Evolutionary conservation across 495 filamentous ascomycete genomes (phyloP).

Genomic region (Acidomyces sp.): DNA sequence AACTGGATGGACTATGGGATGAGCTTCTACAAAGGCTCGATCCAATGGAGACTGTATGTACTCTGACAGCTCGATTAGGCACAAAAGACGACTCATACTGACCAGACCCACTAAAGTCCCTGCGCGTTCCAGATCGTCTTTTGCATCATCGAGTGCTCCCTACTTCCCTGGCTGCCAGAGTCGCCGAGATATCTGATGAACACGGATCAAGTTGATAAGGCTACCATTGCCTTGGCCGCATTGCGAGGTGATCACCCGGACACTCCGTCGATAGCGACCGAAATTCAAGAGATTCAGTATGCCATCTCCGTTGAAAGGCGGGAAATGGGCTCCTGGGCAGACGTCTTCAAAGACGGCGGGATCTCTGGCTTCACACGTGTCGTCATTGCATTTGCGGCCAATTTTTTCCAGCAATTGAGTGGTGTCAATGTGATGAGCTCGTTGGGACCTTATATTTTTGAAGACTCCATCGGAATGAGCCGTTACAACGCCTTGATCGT

Average conservation of each 20-base stretch:
- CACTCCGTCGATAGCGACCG: slow-evolving; percentile 4
- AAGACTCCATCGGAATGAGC: slow-evolving; percentile 16
- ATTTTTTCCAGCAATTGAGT: slow-evolving; percentile 17
- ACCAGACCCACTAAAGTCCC: too few species aligned
- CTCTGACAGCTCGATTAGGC: too few species aligned
- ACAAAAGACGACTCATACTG: too few species aligned
- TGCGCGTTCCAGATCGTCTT: slow-evolving; percentile 17
- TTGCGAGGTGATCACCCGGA: slow-evolving; percentile 12
- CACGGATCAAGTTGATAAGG: slow-evolving; percentile 3
- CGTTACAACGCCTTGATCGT: slow-evolving; percentile 14
- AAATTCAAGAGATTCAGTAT: slow-evolving; percentile 18
- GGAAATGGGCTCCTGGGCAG: slow-evolving; percentile 14
- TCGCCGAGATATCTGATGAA: slow-evolving; percentile 13
- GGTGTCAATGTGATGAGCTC: slow-evolving; percentile 17
- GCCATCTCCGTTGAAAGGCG: slow-evolving; percentile 11
- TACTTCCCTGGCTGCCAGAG: slow-evolving; percentile 16
- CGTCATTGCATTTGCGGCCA: slow-evolving; percentile 14
- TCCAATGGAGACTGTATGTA: slow-evolving; percentile 18
- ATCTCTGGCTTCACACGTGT: slow-evolving; percentile 13
- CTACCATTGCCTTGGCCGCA: slow-evolving; percentile 10
- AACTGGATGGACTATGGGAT: slow-evolving; percentile 21
- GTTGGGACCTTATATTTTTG: slow-evolving; percentile 17
- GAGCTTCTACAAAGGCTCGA: slow-evolving; percentile 9
- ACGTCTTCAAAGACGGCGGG: slow-evolving; percentile 17
- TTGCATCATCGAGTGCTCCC: slow-evolving; percentile 6